A percentile compares a stretch with the other conserved stretches of the same genome.
phyloP scores from a whole-genome alignment of 1,284 basidiomycete genomes.

The Naganishia cerealis region DNA sequence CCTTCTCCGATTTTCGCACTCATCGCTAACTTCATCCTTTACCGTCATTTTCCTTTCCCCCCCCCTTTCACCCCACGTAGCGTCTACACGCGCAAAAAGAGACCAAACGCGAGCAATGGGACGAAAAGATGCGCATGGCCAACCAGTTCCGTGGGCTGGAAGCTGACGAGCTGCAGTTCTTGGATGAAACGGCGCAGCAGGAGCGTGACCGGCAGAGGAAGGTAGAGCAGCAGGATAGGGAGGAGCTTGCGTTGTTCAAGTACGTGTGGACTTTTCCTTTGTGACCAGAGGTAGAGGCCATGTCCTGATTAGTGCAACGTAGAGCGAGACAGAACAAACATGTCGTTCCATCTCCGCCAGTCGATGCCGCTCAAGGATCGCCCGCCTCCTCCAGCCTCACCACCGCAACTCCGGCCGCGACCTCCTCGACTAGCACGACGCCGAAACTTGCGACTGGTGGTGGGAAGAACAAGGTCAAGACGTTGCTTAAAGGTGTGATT shows the following conservation, averaged over 20 bases:
- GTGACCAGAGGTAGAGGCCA: background rate
- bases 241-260: constrained; percentile 70
- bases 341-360: constrained; percentile 37
- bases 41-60: constrained; percentile 42
- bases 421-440: constrained; percentile 22
- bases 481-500: constrained; percentile 52
- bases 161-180: constrained; percentile 84
- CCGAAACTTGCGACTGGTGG: constrained; percentile 36
- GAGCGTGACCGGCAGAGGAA: constrained; percentile 72
- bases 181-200: constrained; percentile 75
- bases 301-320: constrained; percentile 30
- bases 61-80: constrained; percentile 36
- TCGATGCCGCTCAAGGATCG: constrained; percentile 25
- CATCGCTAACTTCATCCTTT: background rate
- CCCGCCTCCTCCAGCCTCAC: constrained; percentile 24
- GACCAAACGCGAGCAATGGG: constrained; percentile 90
- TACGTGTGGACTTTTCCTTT: constrained; percentile 63
- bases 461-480: constrained; percentile 48
- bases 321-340: constrained; percentile 23
- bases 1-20: background rate
- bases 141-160: constrained; percentile 89
- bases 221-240: constrained; percentile 72
- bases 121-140: constrained; percentile 84
- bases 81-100: constrained; percentile 50
- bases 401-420: constrained; percentile 27